These are phyloP conservation scores for Elongisporangium prolatum DNA, from an alignment of 352 stramenopile genomes.

Conservation along the genomic window DNA sequence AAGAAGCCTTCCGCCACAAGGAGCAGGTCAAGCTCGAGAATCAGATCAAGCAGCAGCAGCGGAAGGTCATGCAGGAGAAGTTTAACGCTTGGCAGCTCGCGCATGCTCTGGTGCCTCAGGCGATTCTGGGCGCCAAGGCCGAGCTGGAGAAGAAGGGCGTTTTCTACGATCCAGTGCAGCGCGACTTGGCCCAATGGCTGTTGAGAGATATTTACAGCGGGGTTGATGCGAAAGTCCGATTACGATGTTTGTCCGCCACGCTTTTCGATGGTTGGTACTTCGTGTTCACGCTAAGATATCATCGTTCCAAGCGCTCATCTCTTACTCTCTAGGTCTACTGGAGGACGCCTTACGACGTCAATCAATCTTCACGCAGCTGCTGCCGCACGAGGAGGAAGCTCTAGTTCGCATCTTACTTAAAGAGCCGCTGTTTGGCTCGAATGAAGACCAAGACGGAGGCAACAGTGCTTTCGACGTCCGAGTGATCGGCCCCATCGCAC, in stretches of 20 bases:
- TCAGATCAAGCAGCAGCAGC: slow-evolving; percentile 27
- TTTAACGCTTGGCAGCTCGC: slow-evolving; percentile 58
- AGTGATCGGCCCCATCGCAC: slow-evolving; percentile 35
- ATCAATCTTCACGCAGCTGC: slow-evolving; percentile 34
- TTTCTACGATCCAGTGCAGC: slow-evolving; percentile 62
- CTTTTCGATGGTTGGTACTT: slow-evolving; percentile 44
- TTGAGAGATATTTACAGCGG: slow-evolving; percentile 29
- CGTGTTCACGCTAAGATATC: not conserved
- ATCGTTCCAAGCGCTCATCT: not conserved
- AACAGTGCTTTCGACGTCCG: slow-evolving; percentile 13
- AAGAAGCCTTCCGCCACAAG: slow-evolving; percentile 42
- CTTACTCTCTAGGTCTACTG: slow-evolving; percentile 30
- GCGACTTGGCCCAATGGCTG: slow-evolving; percentile 43
- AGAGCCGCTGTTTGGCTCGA: slow-evolving; percentile 25
- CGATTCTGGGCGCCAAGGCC: slow-evolving; percentile 20
- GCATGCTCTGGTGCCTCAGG: slow-evolving; percentile 33
- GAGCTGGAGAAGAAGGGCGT: slow-evolving; percentile 43
- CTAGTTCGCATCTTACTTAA: slow-evolving; percentile 45
- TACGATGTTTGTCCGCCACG: slow-evolving; percentile 22
- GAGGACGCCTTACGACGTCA: slow-evolving; percentile 35
- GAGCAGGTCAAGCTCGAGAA: slow-evolving; percentile 41
- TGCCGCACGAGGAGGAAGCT: slow-evolving; percentile 37
- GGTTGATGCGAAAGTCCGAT: slow-evolving; percentile 35
- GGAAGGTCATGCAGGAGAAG: slow-evolving; percentile 47
- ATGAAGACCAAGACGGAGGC: slow-evolving; percentile 9